Evolutionary conservation across 2,329 filamentous ascomycete genomes (phyloP).

Genomic region (Colletotrichum viniferum): DNA sequence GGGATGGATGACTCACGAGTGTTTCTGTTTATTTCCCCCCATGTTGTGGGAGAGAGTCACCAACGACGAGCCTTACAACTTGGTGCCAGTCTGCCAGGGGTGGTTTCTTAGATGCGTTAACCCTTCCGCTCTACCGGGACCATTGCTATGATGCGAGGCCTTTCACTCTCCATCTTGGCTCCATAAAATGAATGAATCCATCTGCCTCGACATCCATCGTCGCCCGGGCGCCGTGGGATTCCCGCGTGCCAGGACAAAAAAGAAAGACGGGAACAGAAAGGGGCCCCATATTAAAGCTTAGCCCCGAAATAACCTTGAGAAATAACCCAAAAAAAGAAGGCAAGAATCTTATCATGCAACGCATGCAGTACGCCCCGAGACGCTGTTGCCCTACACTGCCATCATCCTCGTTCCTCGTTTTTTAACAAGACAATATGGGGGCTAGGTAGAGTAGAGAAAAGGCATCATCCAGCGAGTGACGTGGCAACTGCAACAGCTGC

Average conservation of each 20-base stretch:
- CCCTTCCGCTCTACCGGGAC: conserved; percentile 2
- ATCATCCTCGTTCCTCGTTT: not conserved
- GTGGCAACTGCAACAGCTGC: not conserved
- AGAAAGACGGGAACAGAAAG: not conserved
- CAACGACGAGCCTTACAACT: not conserved
- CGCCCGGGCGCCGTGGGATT: conserved; percentile 11
- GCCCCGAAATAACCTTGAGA: not conserved
- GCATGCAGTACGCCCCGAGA: not conserved
- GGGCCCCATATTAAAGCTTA: not conserved
- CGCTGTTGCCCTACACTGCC: not conserved
- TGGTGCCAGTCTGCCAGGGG: not conserved
- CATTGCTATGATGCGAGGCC: not conserved
- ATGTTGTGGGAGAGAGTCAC: not conserved
- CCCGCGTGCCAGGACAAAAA: not conserved
- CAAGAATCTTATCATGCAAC: not conserved
- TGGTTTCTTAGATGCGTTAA: not conserved
- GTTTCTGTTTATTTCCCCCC: not conserved
- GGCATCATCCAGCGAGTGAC: not conserved
- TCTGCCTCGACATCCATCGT: not conserved
- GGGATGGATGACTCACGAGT: conserved; percentile 13
- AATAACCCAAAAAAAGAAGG: not conserved
- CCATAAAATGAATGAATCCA: not conserved
- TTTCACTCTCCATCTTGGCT: not conserved
- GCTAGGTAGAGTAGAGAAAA: not conserved
- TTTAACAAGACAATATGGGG: not conserved